A percentile compares a stretch with the other conserved stretches of the same genome.
These are phyloP conservation scores for Conringia planisiliqua DNA, from an alignment of 345 rosid species.

Conservation along the genomic window DNA sequence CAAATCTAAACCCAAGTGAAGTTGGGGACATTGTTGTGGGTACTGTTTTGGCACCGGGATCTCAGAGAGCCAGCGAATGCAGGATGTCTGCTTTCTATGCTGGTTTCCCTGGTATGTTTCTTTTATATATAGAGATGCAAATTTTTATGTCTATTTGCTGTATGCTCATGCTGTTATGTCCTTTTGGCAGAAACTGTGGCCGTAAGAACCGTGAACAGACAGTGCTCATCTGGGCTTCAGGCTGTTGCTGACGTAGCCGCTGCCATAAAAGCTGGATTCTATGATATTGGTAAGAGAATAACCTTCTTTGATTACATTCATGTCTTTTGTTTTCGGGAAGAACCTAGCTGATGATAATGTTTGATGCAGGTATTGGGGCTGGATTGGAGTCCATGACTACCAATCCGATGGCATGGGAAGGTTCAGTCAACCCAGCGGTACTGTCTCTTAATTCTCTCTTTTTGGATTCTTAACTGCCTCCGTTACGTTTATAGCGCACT, in stretches of 20 bases:
- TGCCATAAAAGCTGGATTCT: slow-evolving; percentile 97
- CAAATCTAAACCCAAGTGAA: slow-evolving; percentile 81
- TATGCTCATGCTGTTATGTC: slow-evolving; percentile 1
- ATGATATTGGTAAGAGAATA: slow-evolving; percentile 68
- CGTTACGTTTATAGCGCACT: background rate
- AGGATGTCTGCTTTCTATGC: slow-evolving; percentile 99
- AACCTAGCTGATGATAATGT: background rate
- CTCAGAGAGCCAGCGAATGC: slow-evolving; percentile 97
- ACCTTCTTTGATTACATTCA: background rate
- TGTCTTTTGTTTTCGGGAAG: background rate
- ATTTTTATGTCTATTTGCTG: background rate
- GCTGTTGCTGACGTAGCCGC: slow-evolving; percentile 99
- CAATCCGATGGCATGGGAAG: slow-evolving; percentile 93
- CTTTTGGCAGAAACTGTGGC: slow-evolving; percentile 75
- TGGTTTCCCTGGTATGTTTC: slow-evolving; percentile 82
- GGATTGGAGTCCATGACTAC: slow-evolving; percentile 95
- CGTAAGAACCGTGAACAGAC: slow-evolving; percentile 89
- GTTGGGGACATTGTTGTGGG: slow-evolving; percentile 99
- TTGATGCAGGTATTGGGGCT: slow-evolving; percentile 80
- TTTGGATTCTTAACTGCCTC: background rate
- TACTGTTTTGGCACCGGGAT: slow-evolving; percentile 90
- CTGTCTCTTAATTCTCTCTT: background rate
- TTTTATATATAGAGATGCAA: background rate
- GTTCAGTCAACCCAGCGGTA: slow-evolving; percentile 91
- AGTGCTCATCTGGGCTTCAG: slow-evolving; percentile 99